phyloP scores from a whole-genome alignment of 306 rosid species.

The Cucumis sativus region DNA sequence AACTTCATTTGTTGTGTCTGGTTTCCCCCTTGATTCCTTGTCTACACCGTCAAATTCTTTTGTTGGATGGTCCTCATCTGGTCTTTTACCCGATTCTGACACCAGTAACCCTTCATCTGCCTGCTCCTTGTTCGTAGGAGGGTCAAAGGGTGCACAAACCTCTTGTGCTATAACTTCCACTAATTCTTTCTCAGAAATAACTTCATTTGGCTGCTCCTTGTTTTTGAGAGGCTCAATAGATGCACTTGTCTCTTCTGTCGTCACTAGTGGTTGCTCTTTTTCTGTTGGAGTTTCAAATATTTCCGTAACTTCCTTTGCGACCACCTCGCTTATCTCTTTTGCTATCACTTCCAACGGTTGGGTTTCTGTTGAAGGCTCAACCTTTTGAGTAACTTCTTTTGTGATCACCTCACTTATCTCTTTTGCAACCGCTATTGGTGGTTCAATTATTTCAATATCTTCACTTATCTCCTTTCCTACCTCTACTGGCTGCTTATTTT shows the following conservation, averaged over 20 bases:
- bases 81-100: neutral
- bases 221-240: neutral
- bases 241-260: neutral
- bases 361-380: neutral
- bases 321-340: neutral
- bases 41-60: neutral
- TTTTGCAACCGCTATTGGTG: neutral
- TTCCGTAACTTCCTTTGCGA: neutral
- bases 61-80: neutral
- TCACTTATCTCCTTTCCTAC: no score
- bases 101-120: neutral
- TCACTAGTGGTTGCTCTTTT: neutral
- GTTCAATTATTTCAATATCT: no score
- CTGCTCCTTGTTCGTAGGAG: neutral
- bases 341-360: neutral
- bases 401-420: neutral
- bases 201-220: neutral
- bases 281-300: neutral
- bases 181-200: neutral
- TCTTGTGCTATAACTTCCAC: neutral
- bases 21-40: neutral
- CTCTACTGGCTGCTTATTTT: neutral
- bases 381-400: neutral
- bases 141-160: no score
- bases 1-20: neutral